Base-by-base conservation (phyloP, 2,329 filamentous ascomycete species). In the Exserohilum rostratum region DNA sequence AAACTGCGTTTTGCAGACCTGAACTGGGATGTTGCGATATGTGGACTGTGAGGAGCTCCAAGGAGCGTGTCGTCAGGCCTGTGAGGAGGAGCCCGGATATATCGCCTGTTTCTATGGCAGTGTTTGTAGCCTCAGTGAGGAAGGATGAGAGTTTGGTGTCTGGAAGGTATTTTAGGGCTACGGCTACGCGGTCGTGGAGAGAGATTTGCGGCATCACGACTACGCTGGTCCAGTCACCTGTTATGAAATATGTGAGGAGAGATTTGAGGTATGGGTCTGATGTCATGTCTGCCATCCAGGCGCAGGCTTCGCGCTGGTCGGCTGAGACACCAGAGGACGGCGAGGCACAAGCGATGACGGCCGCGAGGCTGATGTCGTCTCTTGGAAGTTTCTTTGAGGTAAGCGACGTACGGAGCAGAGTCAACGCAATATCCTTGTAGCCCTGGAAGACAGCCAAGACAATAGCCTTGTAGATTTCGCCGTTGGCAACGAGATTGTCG, bases 221-320 rank as follows among this genome's bases (percentile, higher is more conserved):
- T 35, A 95, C 89, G 35, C 84, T 83, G 15, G 83, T 79, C 91
- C 91, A 95, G 70, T 91, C 84, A 4, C 88, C 88, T 0, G 87
- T 90, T 9, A 88, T 87, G 57, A 95, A 90, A 61, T 90, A 87
- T 3, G 87, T 87, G 20, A 91, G 90, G 43, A 95, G 88, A 5
- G 90, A 90, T 50, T 90, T 87, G 20, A 95, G 82, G 68, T 93
- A 93, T 0, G 90, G 88, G 65, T 95, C 90, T 0, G 87, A 86
- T 57, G 88, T 81, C 62, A 87, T 84, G 57, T 84, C 84, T 20
- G 83, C 82, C 72, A 88, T 85, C 75, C 85, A 86, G 10, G 79
- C 75, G 58, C 85, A 87, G 38, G 85, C 83, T 57, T 86, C 82
- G 58, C 83, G 80, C 77, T 87, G 87, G 43, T 85, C 83, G 29